These are phyloP conservation scores for Catharanthus roseus DNA, from an alignment of 257 asterid genomes.

Conservation along the genomic window DNA sequence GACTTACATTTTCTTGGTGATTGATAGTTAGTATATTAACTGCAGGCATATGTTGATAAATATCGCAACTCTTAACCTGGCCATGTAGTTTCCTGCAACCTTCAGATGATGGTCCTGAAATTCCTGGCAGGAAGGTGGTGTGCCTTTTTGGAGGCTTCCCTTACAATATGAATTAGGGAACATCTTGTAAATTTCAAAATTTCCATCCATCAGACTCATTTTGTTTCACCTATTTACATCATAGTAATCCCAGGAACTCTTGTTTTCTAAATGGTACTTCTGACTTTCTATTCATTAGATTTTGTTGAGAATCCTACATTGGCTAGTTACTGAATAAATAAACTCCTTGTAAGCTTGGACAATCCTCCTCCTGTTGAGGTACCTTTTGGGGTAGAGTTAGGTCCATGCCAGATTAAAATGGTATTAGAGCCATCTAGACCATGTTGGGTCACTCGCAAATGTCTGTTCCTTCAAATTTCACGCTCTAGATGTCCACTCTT, in stretches of 20 bases:
- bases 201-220: neutral
- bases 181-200: neutral
- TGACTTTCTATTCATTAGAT: neutral
- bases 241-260: neutral
- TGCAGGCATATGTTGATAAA: slow-evolving; percentile 81
- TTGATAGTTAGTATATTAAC: slow-evolving; percentile 31
- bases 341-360: no score
- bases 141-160: slow-evolving; percentile 8
- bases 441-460: no score
- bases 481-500: no score
- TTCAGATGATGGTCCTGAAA: slow-evolving; percentile 4
- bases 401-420: no score
- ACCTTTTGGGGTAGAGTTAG: no score
- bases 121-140: slow-evolving; percentile 13
- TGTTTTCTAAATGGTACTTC: neutral
- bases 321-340: no score
- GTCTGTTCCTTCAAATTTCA: no score
- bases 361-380: no score
- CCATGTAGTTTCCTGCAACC: slow-evolving; percentile 21
- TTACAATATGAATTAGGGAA: neutral
- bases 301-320: no score
- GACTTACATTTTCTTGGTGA: slow-evolving; percentile 7
- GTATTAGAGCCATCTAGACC: no score
- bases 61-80: slow-evolving; percentile 20
- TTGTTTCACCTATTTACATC: neutral